A percentile compares a stretch with the other conserved stretches of the same genome.
Conservation (phyloP, 1,284 basidiomycete species). For the Lentinula novae-zelandiae region DNA sequence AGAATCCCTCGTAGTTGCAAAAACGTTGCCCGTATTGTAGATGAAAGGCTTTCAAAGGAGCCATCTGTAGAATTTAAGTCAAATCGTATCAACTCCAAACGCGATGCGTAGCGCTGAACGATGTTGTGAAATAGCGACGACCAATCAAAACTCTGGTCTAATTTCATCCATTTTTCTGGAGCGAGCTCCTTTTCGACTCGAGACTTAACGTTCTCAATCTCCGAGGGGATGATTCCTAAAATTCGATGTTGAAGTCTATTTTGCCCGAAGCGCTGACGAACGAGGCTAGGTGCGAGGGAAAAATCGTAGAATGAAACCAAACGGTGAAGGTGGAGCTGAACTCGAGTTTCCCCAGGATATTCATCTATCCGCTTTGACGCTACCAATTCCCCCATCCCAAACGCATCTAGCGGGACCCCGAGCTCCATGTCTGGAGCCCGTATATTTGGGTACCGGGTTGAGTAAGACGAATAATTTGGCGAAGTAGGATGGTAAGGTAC, state of each 20-base stretch:
- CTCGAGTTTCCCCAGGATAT: conserved; percentile 6
- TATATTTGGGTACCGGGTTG: not conserved
- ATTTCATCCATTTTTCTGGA: not conserved
- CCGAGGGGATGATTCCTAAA: not conserved
- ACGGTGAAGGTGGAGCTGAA: conserved; percentile 3
- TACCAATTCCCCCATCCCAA: conserved; percentile 4
- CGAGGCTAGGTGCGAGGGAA: not conserved
- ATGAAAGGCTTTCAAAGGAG: not conserved
- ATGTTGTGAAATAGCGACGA: not conserved
- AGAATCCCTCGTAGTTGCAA: not conserved
- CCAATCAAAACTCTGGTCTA: not conserved
- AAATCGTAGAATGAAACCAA: conserved; percentile 6
- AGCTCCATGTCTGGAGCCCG: not conserved
- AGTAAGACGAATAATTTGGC: not conserved
- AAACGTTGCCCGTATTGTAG: not conserved
- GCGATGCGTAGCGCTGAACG: not conserved
- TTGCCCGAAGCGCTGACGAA: not conserved
- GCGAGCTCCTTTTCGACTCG: not conserved
- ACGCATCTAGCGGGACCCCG: not conserved
- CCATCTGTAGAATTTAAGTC: not conserved
- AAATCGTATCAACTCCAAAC: not conserved
- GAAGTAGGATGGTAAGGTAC: not conserved
- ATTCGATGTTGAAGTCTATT: conserved; percentile 2
- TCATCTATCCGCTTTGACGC: not conserved
- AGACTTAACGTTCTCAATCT: not conserved